These are phyloP conservation scores for Terfezia boudieri DNA, from an alignment of 495 filamentous ascomycete species.

Conservation along the genomic window DNA sequence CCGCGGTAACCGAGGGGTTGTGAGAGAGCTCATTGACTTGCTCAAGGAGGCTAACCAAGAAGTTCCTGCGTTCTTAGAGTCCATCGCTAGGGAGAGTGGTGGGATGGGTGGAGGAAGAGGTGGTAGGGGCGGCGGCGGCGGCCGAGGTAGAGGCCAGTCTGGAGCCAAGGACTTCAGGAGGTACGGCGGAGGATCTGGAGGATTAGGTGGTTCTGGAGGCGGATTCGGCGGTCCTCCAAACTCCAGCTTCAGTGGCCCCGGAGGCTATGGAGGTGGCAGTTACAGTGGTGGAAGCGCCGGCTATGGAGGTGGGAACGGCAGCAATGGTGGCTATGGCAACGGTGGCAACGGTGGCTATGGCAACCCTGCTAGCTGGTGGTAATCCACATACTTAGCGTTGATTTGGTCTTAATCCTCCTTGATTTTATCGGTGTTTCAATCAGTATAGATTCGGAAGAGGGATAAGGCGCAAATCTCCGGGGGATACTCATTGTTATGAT, in stretches of 20 bases:
- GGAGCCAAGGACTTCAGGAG: slow-evolving; percentile 74
- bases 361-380: slow-evolving; percentile 94
- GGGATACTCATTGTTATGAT: slow-evolving; percentile 17
- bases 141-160: slow-evolving; percentile 32
- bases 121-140: slow-evolving; percentile 37
- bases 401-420: background rate
- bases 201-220: slow-evolving; percentile 25
- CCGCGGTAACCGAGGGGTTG: slow-evolving; percentile 93
- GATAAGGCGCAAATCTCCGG: background rate
- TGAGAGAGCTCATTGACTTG: slow-evolving; percentile 81
- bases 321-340: slow-evolving; percentile 18
- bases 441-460: background rate
- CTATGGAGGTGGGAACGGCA: slow-evolving; percentile 10
- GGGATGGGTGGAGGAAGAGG: slow-evolving; percentile 51
- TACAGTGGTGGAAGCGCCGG: slow-evolving; percentile 19
- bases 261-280: slow-evolving; percentile 8
- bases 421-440: background rate
- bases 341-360: slow-evolving; percentile 41
- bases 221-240: slow-evolving; percentile 29
- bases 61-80: slow-evolving; percentile 79
- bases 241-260: slow-evolving; percentile 26
- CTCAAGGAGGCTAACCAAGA: slow-evolving; percentile 97
- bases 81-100: slow-evolving; percentile 79
- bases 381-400: slow-evolving; percentile 24
- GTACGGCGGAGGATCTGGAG: slow-evolving; percentile 31